A percentile compares a stretch with the other conserved stretches of the same genome.
Evolutionary conservation across 1,284 basidiomycete genomes (phyloP).

Genomic region (Schizophyllum amplum): DNA sequence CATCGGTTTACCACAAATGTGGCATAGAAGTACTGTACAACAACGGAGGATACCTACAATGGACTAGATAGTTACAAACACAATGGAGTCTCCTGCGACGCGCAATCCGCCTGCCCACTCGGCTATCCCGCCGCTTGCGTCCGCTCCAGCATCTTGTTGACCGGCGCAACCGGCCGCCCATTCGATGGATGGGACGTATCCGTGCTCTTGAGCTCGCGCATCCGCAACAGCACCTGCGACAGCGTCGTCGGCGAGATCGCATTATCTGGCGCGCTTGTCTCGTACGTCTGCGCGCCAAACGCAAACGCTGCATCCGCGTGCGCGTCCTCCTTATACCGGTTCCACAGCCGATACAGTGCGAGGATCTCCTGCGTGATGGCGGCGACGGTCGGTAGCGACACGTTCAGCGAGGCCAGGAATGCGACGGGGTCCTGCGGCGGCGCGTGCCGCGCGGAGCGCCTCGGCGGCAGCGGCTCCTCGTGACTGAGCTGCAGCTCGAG

Average conservation of each 20-base stretch:
- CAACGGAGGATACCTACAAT: background rate
- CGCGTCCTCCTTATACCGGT: slow-evolving; percentile 62
- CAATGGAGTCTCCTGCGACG: no score
- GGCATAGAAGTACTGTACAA: no score
- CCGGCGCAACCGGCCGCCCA: slow-evolving; percentile 5
- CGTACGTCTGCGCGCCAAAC: slow-evolving; percentile 5
- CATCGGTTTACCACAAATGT: no score
- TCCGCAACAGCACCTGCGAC: slow-evolving; percentile 8
- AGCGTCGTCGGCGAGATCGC: slow-evolving; percentile 8
- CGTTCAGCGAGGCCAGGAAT: slow-evolving; percentile 82
- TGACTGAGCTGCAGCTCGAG: slow-evolving; percentile 30
- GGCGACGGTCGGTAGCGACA: slow-evolving; percentile 77
- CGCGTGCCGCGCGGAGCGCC: slow-evolving; percentile 17
- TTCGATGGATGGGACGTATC: slow-evolving; percentile 11
- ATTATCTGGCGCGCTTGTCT: background rate
- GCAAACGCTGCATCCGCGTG: background rate
- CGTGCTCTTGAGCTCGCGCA: slow-evolving; percentile 11
- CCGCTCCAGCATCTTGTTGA: slow-evolving; percentile 13
- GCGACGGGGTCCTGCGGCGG: slow-evolving; percentile 50
- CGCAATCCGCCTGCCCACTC: no score
- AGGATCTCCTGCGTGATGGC: slow-evolving; percentile 90
- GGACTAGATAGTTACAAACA: background rate
- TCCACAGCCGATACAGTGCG: slow-evolving; percentile 83
- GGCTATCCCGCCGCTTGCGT: background rate
- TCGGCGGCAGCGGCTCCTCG: slow-evolving; percentile 14